Base-by-base conservation (phyloP, 345 rosid genomes). In the Diplotaxis tenuifolia region DNA sequence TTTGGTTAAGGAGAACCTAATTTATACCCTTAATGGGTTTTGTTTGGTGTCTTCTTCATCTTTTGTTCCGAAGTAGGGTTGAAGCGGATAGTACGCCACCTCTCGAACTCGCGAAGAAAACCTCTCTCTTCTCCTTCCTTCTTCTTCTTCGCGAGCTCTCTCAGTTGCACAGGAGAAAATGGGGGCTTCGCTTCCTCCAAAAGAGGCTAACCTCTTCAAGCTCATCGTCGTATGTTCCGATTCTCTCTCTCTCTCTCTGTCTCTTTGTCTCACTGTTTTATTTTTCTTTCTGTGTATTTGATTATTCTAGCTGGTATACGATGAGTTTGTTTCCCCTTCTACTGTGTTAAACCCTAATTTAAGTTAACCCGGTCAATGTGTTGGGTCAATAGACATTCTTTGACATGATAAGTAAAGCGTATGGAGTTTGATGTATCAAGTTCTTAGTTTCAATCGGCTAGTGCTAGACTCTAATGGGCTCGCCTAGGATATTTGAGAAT, bases 141-240 rank as follows among this genome's bases (percentile, higher is more conserved):
- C 50, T n/a, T 45, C 50, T 12, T 40, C 50, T n/a, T n/a, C 50
- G 50, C 3, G 50, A 45, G 50, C 50, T 78, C 56, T 62, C 62
- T 18, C 62, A 34, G 61, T 58, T n/a, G 47, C 67, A 3, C 27
- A 23, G 0, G 45, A 70, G 40, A 85, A n/a, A 2, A 92, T 92
- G 99, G 99, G 98, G 52, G 91, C 97, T 73, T 87, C 99, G 40
- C 86, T 96, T 85, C 99, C 99, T 82, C 85, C 94, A 60, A 96
- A 96, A 82, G 99, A 96, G 85, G 99, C 99, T 72, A 96, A 90
- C 82, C 99, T 89, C 84, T 96, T 96, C 91, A 96, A 96, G 83
- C 91, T 89, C 90, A 96, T 96, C 86, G 98, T 92, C 80, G 99
- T 96, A 92, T 73, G 93, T 79, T 76, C 78, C 65, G 70, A 67